phyloP scores from a whole-genome alignment of 306 rosid species.

The Cucumis cinereus region DNA sequence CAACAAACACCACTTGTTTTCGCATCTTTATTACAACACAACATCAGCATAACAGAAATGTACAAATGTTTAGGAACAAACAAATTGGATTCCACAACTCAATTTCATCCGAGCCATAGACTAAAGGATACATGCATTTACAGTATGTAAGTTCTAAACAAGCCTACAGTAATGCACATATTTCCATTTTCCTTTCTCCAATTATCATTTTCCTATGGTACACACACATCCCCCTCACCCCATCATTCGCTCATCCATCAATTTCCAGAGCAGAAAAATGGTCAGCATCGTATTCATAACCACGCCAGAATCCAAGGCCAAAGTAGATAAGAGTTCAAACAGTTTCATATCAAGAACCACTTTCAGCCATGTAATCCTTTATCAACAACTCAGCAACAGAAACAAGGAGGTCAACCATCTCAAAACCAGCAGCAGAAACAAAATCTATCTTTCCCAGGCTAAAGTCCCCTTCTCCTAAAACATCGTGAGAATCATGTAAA shows the following conservation, averaged over 20 bases:
- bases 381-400: conserved; percentile 52
- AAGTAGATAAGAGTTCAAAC: not conserved
- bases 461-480: conserved; percentile 20
- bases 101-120: not conserved
- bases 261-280: not conserved
- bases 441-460: conserved; percentile 48
- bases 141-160: not conserved
- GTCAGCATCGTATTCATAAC: not conserved
- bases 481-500: conserved; percentile 17
- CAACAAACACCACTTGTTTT: not conserved
- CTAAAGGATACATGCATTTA: not conserved
- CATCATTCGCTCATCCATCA: not conserved
- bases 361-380: conserved; percentile 27
- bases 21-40: not conserved
- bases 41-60: not conserved
- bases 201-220: not conserved
- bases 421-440: conserved; percentile 78
- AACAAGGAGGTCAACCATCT: conserved; percentile 89
- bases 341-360: conserved; percentile 10
- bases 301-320: not conserved
- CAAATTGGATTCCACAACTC: not conserved
- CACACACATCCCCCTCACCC: not conserved
- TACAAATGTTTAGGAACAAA: not conserved
- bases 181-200: not conserved
- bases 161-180: conserved; percentile 2